Evolutionary conservation across 2,329 filamentous ascomycete genomes (phyloP), one percentile per base, ranked within the genome.

Genomic region (Arthrocladium fulminans): DNA sequence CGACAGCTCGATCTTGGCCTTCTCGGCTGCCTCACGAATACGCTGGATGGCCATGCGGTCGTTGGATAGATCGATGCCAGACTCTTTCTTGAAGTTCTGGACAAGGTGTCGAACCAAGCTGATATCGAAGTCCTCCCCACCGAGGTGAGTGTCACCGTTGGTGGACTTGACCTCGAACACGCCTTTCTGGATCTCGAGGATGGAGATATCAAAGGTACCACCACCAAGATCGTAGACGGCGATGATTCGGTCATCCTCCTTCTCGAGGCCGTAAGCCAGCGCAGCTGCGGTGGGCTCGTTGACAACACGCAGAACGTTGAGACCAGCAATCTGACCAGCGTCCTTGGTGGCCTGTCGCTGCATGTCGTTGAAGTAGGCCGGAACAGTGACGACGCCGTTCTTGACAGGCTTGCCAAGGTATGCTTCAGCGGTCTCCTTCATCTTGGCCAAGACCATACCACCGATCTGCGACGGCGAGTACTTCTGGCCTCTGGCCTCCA

Each of bases 111-210:
- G 88, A 65, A 96, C 90, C 50, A 97, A 83, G 64, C 80, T 81
- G 65, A 95, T 96, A 67, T 97, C 90, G 65, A 96, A 97, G 71
- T 97, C 90, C 71, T 97, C 90, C 74, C 90, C 90, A 81, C 90
- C 90, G 61, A 97, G 81, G 72, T 97, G 90, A 57, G 90, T 97
- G 69, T 97, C 90, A 82, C 90, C 90, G 71, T 95, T 95, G 75
- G 90, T 97, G 15, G 90, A 94, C 81, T 96, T 96, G 71, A 97
- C 90, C 77, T 96, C 90, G 69, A 97, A 97, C 49, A 97, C 89
- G 70, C 90, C 90, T 71, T 88, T 88, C 75, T 95, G 88, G 66
- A 97, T 96, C 74, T 95, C 88, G 13, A 97, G 84, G 54, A 96
- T 83, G 56, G 89, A 96, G 72, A 97, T 94, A 88, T 97, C 90